Conservation (phyloP, 2,329 filamentous ascomycete genomes). For the Berkeleyomyces rouxiae region DNA sequence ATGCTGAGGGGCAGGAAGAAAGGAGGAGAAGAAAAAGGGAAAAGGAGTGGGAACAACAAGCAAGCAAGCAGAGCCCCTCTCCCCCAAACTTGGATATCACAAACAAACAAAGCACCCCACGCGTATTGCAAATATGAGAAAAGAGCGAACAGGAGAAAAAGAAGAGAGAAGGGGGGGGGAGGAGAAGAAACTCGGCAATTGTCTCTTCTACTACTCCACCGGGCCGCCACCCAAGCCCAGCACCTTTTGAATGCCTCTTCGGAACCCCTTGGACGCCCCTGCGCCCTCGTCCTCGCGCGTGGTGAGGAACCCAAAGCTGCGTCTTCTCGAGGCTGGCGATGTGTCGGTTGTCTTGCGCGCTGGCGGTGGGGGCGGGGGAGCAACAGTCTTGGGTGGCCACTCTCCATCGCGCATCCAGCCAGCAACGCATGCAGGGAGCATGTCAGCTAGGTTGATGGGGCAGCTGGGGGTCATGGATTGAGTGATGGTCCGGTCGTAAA, state of each 20-base stretch:
- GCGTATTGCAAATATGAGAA: background rate
- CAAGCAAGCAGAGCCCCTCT: background rate
- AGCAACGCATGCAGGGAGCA: conserved; percentile 63
- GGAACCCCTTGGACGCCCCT: conserved; percentile 19
- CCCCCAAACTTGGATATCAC: conserved; percentile 2
- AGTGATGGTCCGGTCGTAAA: conserved; percentile 79
- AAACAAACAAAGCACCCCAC: background rate
- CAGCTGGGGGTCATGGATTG: conserved; percentile 68
- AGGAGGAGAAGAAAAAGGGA: background rate
- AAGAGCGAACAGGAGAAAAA: background rate
- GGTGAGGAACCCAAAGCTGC: conserved; percentile 31
- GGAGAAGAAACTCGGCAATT: background rate
- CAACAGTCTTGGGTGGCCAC: conserved; percentile 58
- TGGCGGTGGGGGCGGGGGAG: conserved; percentile 27
- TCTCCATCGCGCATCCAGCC: conserved; percentile 90
- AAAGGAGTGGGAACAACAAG: background rate
- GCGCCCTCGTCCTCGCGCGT: conserved; percentile 22
- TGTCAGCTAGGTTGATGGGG: conserved; percentile 71
- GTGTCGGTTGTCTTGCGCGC: conserved; percentile 22
- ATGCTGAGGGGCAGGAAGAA: background rate
- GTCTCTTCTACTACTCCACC: background rate
- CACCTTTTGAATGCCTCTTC: conserved; percentile 29
- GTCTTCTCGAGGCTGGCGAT: conserved; percentile 22
- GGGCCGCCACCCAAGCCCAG: conserved; percentile 10
- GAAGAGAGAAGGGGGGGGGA: background rate